phyloP scores from a whole-genome alignment of 495 filamentous ascomycete genomes.

The Talaromyces adpressus region DNA sequence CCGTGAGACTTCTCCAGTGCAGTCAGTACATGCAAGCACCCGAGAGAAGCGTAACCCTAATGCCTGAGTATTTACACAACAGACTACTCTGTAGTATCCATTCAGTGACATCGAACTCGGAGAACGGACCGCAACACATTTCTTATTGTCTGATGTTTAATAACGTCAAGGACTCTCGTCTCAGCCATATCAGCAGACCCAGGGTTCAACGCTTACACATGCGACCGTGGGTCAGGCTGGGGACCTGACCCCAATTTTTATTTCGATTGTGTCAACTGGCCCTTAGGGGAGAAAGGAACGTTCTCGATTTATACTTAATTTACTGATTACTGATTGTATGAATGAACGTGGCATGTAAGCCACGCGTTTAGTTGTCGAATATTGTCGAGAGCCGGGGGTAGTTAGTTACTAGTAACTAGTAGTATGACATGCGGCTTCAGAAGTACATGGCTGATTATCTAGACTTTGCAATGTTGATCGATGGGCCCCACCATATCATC shows the following conservation, averaged over 20 bases:
- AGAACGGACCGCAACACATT: not conserved
- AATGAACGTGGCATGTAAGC: not conserved
- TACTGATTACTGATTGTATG: not conserved
- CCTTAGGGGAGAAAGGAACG: not conserved
- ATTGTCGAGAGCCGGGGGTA: not conserved
- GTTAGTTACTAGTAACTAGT: too few relatives aligned
- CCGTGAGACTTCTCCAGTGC: too few relatives aligned
- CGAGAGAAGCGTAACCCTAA: not conserved
- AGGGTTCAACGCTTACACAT: not conserved
- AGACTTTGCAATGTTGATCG: not conserved
- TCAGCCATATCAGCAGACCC: not conserved
- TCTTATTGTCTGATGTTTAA: not conserved
- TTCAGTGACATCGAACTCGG: not conserved
- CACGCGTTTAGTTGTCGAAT: not conserved
- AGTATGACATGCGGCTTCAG: not conserved
- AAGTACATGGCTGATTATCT: not conserved
- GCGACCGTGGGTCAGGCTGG: not conserved
- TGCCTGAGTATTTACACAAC: not conserved
- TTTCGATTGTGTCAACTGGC: not conserved
- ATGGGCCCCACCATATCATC: not conserved
- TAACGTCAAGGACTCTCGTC: not conserved
- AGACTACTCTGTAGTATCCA: too few relatives aligned
- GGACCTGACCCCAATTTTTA: not conserved
- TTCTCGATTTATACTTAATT: not conserved
- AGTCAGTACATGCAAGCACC: not conserved